Evolutionary conservation across 495 filamentous ascomycete species (phyloP).

Genomic region (Neurospora intermedia): DNA sequence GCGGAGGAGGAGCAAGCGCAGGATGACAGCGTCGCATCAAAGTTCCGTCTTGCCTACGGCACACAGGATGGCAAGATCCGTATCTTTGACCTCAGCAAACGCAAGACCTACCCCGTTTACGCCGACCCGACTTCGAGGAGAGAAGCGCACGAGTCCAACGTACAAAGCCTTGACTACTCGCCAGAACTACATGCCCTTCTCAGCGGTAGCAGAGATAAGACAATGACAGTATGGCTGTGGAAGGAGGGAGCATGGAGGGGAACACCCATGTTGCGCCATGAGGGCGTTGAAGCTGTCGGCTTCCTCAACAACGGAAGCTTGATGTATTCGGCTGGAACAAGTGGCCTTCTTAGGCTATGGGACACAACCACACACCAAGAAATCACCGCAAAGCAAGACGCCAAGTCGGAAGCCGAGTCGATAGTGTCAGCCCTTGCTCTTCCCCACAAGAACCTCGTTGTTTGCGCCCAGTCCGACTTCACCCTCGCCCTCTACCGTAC

Average conservation of each 20-base stretch:
- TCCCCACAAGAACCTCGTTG: slow-evolving; percentile 48
- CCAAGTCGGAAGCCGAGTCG: slow-evolving; percentile 60
- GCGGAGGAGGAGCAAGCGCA: slow-evolving; percentile 35
- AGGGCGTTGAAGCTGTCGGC: slow-evolving; percentile 72
- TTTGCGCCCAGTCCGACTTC: slow-evolving; percentile 84
- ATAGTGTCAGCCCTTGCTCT: slow-evolving; percentile 63
- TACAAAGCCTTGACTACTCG: slow-evolving; percentile 75
- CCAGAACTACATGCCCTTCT: slow-evolving; percentile 60
- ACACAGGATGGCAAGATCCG: slow-evolving; percentile 85
- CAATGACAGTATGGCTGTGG: slow-evolving; percentile 88
- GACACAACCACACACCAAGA: slow-evolving; percentile 63
- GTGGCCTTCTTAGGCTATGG: slow-evolving; percentile 76
- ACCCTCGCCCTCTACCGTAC: slow-evolving; percentile 67
- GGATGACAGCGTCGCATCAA: slow-evolving; percentile 29
- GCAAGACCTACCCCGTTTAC: slow-evolving; percentile 63
- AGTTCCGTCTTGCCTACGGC: slow-evolving; percentile 79
- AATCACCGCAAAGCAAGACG: slow-evolving; percentile 59
- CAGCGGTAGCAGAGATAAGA: slow-evolving; percentile 91
- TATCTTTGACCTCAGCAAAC: slow-evolving; percentile 84
- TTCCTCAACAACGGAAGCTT: slow-evolving; percentile 61
- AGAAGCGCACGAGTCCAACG: slow-evolving; percentile 86
- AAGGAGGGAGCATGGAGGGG: slow-evolving; percentile 77
- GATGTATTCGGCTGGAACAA: slow-evolving; percentile 78
- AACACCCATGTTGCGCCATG: slow-evolving; percentile 72
- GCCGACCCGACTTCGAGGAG: slow-evolving; percentile 21